Percentiles rank a stretch among this genome's conserved stretches.
Evolutionary conservation across 2,329 filamentous ascomycete species (phyloP).

Genomic region (Claviceps africana): DNA sequence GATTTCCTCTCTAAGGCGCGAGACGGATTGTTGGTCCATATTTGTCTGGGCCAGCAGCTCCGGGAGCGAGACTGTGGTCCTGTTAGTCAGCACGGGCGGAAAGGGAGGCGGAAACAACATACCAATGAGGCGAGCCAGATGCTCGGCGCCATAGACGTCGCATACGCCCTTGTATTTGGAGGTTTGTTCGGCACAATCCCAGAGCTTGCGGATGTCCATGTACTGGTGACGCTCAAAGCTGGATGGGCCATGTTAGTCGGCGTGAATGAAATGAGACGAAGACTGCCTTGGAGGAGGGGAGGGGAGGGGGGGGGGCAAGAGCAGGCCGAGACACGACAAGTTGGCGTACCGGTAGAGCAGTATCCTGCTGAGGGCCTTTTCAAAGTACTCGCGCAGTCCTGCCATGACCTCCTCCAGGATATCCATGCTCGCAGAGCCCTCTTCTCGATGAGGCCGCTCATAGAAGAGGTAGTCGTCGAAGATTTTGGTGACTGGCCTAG

Average conservation of each 20-base stretch:
- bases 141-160: slow-evolving; percentile 87
- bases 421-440: slow-evolving; percentile 59
- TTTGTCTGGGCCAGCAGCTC: slow-evolving; percentile 95
- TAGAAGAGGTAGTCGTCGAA: slow-evolving; percentile 66
- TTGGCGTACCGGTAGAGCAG: slow-evolving; percentile 62
- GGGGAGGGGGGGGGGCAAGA: neutral
- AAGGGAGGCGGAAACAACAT: slow-evolving; percentile 18
- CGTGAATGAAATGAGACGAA: neutral
- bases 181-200: slow-evolving; percentile 47
- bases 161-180: slow-evolving; percentile 56
- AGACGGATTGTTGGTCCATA: slow-evolving; percentile 87
- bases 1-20: slow-evolving; percentile 77
- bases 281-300: neutral
- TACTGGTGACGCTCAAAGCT: slow-evolving; percentile 89
- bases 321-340: neutral
- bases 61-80: slow-evolving; percentile 59
- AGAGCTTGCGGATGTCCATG: slow-evolving; percentile 58
- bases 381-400: slow-evolving; percentile 86
- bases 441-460: slow-evolving; percentile 51
- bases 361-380: slow-evolving; percentile 75
- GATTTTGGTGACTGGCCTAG: slow-evolving; percentile 60
- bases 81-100: neutral
- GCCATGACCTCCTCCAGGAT: slow-evolving; percentile 80
- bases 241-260: neutral
- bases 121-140: slow-evolving; percentile 82